Base-by-base conservation (phyloP, 2,329 filamentous ascomycete species). In the Fusarium agapanthi region DNA sequence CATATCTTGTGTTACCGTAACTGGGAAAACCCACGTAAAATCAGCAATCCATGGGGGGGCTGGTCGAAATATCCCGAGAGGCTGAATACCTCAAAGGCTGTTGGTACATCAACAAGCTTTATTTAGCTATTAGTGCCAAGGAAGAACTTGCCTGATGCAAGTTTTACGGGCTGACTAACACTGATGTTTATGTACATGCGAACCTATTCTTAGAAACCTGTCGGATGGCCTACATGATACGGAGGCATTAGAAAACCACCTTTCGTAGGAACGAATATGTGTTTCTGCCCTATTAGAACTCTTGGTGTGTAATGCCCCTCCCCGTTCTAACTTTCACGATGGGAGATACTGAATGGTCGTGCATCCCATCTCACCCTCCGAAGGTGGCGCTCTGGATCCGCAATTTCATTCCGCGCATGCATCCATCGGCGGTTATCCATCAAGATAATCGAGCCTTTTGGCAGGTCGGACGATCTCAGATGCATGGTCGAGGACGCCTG, bases 371-470 rank as follows among this genome's bases (percentile, higher is more conserved):
- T 76, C 7, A 82, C 77, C 4, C 81, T 77, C 9, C 81, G 79
- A 10, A 83, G 67, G 43, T 83, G 81, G 51, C 81, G 78, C 24
- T 75, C 71, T 6, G 80, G 77, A 64, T 83, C 81, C 26, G 66
- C 77, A 58, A 83, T 72, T 7, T 78, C 34, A 22, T 78, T 80
- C 24, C 81, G 67, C 18, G 80, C 74, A 61, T 83, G 81, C 32
- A 83, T 26, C 81, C 80, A 83, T 16, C 79, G 73, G 13, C 80
- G 78, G 38, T 82, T 82, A 7, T 82, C 79, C 18, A 82, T 73
- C 3, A 83, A 63, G 7, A 83, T 69, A 18, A 83, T 76, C 8
- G 73, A 75, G 1, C 77, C 62, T 2, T 61, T 74, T 0, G 80
- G 80, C 1, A 83, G 34, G 10, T 80, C 75, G 6, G 55, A 18